Base-by-base conservation (phyloP, 2,329 filamentous ascomycete genomes). In the Tolypocladium capitatum region DNA sequence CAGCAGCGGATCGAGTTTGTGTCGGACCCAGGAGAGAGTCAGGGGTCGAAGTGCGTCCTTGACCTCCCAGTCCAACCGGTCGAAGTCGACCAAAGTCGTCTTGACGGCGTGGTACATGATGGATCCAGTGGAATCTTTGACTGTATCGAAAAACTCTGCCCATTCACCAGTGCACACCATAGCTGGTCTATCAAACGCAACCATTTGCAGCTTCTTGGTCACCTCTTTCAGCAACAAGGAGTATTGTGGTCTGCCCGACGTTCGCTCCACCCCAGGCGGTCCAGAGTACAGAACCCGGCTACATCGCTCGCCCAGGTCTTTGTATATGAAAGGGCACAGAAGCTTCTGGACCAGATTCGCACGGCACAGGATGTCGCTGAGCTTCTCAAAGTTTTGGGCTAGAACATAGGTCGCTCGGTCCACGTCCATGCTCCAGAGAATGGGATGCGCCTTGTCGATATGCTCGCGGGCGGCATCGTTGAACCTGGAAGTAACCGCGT, bases 361-460 rank as follows among this genome's bases (percentile, higher is more conserved):
- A 0, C 34, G 18, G 1, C 11, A 4, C 36, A 66, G 57, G 21
- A 67, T 57, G 1, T 44, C 7, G 1, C 35, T 5, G 5, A 65
- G 49, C 10, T 32, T 36, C 1, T 53, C 42, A 30, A 60, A 63
- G n/a, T 66, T 56, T 24, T 45, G 46, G 1, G 56, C 54, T 27
- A 64, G 54, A 11, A 69, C 56, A 47, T 68, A 70, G n/a, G 61
- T 63, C 3, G 57, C 55, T 16, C 68, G 63, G 36, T 69, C 63
- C 3, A 56, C 45, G 14, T 68, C 66, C 24, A 67, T 56, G 20
- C 43, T 40, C 13, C n/a, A 34, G 35, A 38, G 53, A 21, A 16
- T 42, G 5, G 6, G 2, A 11, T 6, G 40, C 9, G 48, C 11
- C 55, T 46, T 21, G 30, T 20, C 5, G n/a, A 32, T 3, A 16